A percentile compares a stretch with the other conserved stretches of the same genome.
These are phyloP conservation scores for Raphanus raphanistrum DNA, from an alignment of 345 rosid species.

Conservation along the genomic window DNA sequence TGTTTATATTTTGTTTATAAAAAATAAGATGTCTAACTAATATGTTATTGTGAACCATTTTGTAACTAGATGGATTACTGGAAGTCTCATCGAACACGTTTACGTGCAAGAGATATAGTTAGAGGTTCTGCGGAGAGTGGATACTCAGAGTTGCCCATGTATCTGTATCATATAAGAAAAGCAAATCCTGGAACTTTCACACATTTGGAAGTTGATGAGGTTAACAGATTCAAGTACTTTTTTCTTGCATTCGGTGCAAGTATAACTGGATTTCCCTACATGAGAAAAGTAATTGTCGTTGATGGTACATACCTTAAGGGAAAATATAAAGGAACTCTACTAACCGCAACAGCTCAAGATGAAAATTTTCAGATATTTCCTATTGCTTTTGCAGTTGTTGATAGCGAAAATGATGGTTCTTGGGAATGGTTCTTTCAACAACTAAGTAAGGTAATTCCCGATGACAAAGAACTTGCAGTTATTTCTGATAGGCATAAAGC, in stretches of 20 bases:
- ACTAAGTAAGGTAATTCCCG: background rate
- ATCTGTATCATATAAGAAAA: background rate
- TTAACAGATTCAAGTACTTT: background rate
- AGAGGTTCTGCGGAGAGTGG: background rate
- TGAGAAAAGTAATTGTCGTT: background rate
- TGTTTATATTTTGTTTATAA: too few relatives aligned
- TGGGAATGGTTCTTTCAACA: background rate
- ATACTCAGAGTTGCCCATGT: background rate
- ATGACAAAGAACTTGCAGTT: background rate
- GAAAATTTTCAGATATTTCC: background rate
- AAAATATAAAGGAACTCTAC: background rate
- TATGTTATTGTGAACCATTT: too few relatives aligned
- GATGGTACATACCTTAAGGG: background rate
- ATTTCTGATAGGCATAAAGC: background rate
- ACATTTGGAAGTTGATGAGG: background rate
- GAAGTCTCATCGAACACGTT: background rate
- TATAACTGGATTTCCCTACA: background rate
- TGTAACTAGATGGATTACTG: background rate
- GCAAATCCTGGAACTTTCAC: background rate
- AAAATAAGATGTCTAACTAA: too few relatives aligned
- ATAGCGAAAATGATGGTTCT: background rate
- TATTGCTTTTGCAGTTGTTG: background rate
- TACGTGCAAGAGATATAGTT: background rate
- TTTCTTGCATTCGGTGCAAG: background rate
- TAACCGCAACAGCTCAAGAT: background rate